Evolutionary conservation across 345 rosid species (phyloP).

Genomic region (Eucalyptus dawsonii): DNA sequence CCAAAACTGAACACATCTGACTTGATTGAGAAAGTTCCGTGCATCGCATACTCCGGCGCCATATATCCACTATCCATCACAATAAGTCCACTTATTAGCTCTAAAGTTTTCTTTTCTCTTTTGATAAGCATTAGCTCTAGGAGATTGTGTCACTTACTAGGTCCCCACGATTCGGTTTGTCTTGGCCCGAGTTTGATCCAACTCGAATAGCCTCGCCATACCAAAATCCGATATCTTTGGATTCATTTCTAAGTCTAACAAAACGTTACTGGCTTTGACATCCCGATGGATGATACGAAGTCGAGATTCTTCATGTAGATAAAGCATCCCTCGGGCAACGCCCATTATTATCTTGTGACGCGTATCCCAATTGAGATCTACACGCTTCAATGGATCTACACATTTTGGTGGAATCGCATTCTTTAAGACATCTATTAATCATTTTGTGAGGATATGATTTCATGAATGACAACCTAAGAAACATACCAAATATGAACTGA

Average conservation of each 20-base stretch:
- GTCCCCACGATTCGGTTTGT: slow-evolving; percentile 28
- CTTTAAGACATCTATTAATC: too few relatives aligned
- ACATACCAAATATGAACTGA: slow-evolving; percentile 20
- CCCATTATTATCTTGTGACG: slow-evolving; percentile 22
- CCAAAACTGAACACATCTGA: slow-evolving; percentile 55
- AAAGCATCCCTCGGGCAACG: slow-evolving; percentile 29
- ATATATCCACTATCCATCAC: slow-evolving; percentile 20
- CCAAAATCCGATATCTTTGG: slow-evolving; percentile 42
- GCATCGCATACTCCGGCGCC: slow-evolving; percentile 41
- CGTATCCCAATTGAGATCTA: slow-evolving; percentile 9
- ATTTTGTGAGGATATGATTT: not conserved
- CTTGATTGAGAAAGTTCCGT: slow-evolving; percentile 34
- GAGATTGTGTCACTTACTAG: slow-evolving; percentile 2
- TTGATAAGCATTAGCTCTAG: not conserved
- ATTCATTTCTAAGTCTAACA: slow-evolving; percentile 25
- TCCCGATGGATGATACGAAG: slow-evolving; percentile 32
- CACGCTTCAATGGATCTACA: slow-evolving; percentile 8
- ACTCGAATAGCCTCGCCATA: slow-evolving; percentile 23
- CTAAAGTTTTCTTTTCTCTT: not conserved
- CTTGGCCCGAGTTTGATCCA: slow-evolving; percentile 19
- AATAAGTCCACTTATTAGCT: not conserved
- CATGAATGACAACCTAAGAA: not conserved
- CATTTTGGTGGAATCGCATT: not conserved
- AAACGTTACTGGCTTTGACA: slow-evolving; percentile 28
- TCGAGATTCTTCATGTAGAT: slow-evolving; percentile 36